Conservation (phyloP, 1,284 basidiomycete genomes). For the Pascua sp. region DNA sequence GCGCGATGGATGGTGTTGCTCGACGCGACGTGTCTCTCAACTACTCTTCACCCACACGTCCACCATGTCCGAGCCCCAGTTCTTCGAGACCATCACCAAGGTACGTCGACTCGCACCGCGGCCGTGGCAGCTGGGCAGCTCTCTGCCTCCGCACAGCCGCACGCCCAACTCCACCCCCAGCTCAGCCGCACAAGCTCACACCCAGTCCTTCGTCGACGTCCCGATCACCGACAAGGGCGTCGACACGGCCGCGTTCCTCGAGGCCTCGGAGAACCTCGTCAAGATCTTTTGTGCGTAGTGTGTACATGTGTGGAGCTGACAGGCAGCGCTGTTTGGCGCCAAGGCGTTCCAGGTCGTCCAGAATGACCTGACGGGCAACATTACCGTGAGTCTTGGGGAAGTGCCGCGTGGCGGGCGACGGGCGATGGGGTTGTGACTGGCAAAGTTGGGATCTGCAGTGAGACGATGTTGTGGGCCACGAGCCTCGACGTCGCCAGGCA, state of each 20-base stretch:
- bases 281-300: constrained; percentile 75
- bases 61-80: constrained; percentile 66
- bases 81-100: constrained; percentile 76
- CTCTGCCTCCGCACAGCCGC: no score
- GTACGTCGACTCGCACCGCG: no score
- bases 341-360: constrained; percentile 82
- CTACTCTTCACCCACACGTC: constrained; percentile 1
- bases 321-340: constrained; percentile 80
- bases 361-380: constrained; percentile 87
- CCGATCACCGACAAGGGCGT: constrained; percentile 80
- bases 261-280: constrained; percentile 85
- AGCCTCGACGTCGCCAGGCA: no score
- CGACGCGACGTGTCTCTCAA: no score
- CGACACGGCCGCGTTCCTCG: constrained; percentile 81
- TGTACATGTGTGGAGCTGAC: background rate
- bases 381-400: constrained; percentile 60
- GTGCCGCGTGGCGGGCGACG: no score
- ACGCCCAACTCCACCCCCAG: no score
- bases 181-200: no score
- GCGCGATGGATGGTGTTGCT: no score
- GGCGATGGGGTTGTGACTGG: no score
- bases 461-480: no score
- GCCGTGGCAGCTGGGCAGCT: no score
- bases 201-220: constrained; percentile 87
- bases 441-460: no score